A percentile compares a stretch with the other conserved stretches of the same genome.
Conservation (phyloP, 1,284 basidiomycete genomes). For the Cutaneotrichosporon sp. region DNA sequence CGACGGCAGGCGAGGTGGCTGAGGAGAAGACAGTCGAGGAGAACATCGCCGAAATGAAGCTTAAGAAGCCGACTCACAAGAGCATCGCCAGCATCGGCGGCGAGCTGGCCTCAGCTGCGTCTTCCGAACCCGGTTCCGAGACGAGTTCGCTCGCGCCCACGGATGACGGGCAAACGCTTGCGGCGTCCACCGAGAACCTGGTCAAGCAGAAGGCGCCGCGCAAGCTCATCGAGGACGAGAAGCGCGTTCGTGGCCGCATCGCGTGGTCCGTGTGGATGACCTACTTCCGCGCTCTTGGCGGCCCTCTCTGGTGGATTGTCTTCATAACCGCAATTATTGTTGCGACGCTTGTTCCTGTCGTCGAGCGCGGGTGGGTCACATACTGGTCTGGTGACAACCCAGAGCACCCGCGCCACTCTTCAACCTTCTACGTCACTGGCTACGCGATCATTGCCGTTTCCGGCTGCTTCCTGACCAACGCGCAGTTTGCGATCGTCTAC, state of each 20-base stretch:
- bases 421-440: conserved; percentile 68
- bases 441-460: conserved; percentile 57
- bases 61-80: conserved; percentile 36
- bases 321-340: conserved; percentile 60
- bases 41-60: conserved; percentile 13
- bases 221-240: conserved; percentile 87
- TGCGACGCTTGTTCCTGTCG: conserved; percentile 66
- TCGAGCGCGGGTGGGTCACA: conserved; percentile 79
- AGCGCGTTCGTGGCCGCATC: conserved; percentile 76
- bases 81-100: conserved; percentile 29
- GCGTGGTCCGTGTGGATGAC: conserved; percentile 70
- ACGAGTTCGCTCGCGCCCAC: conserved; percentile 40
- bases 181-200: conserved; percentile 29
- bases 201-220: conserved; percentile 59
- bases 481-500: conserved; percentile 49
- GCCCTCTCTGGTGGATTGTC: conserved; percentile 57
- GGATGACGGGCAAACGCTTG: conserved; percentile 17
- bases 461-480: conserved; percentile 35
- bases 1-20: conserved; percentile 48
- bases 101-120: conserved; percentile 13
- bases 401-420: conserved; percentile 48
- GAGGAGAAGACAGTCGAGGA: conserved; percentile 48
- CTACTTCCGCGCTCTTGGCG: conserved; percentile 57
- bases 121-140: conserved; percentile 37
- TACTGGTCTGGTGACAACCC: conserved; percentile 34